Conservation (phyloP, 345 rosid genomes). For the Euphorbia peplus region DNA sequence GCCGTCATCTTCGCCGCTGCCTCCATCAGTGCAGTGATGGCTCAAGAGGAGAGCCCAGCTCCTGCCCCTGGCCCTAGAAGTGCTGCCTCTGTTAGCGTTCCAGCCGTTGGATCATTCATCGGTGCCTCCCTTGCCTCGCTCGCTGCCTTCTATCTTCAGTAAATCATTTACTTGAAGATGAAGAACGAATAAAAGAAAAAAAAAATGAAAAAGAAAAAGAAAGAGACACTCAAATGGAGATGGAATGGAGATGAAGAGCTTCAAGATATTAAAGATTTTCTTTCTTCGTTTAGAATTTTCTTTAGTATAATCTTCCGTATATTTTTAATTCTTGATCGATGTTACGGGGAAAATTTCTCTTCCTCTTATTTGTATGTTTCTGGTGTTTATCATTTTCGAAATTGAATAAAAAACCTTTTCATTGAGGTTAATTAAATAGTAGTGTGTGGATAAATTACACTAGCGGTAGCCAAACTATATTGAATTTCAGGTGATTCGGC, state of each 20-base stretch:
- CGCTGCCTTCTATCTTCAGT: conserved; percentile 30
- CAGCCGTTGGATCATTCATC: conserved; percentile 31
- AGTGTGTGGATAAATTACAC: too few relatives aligned
- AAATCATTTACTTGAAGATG: neutral
- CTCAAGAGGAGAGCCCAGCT: conserved; percentile 36
- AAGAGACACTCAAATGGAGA: neutral
- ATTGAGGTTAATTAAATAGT: conserved; percentile 8
- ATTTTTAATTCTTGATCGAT: neutral
- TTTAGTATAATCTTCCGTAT: neutral
- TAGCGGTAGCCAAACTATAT: too few relatives aligned
- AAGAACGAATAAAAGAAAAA: neutral
- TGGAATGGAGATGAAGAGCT: neutral
- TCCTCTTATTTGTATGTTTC: neutral
- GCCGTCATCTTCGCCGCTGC: too few relatives aligned
- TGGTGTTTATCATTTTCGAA: neutral
- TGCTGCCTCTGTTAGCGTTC: conserved; percentile 25
- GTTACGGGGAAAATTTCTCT: neutral
- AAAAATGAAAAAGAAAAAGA: neutral
- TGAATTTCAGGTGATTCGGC: too few relatives aligned
- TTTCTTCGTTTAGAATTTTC: neutral
- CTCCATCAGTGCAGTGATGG: too few relatives aligned
- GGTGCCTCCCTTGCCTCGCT: conserved; percentile 39
- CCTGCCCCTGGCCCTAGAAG: conserved; percentile 30
- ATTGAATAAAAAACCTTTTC: neutral
- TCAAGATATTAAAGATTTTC: neutral